Percentiles rank a stretch among this genome's conserved stretches.
Conservation (phyloP, 345 rosid species). For the Hevea brasiliensis region DNA sequence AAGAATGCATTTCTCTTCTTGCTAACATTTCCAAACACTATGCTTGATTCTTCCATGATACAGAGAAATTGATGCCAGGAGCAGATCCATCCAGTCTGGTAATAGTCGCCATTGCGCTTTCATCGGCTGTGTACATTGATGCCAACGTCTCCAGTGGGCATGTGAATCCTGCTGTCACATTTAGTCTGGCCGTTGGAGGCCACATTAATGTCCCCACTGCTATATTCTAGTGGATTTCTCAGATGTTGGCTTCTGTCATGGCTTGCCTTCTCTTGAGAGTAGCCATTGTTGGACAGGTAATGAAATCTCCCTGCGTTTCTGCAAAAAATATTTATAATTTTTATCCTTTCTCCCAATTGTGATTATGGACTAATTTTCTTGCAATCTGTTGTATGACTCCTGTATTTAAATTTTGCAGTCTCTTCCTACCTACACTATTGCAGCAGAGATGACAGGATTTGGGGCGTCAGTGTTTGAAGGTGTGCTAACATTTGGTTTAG, state of each 20-base stretch:
- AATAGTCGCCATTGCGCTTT: constrained; percentile 61
- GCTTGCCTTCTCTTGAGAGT: constrained; percentile 72
- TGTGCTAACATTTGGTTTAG: constrained; percentile 62
- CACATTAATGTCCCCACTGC: constrained; percentile 71
- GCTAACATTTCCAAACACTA: too few relatives aligned
- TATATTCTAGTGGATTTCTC: constrained; percentile 78
- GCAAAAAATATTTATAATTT: neutral
- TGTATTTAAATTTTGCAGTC: constrained; percentile 34
- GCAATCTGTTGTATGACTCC: neutral
- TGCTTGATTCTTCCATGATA: neutral
- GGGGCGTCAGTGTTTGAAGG: constrained; percentile 88
- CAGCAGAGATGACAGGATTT: constrained; percentile 84
- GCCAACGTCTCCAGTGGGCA: constrained; percentile 77
- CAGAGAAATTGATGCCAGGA: constrained; percentile 71
- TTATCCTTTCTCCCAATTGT: too few relatives aligned
- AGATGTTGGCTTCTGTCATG: constrained; percentile 77
- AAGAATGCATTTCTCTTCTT: too few relatives aligned
- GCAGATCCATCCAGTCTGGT: constrained; percentile 57
- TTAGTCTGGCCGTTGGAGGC: constrained; percentile 80
- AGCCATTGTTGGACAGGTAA: constrained; percentile 59
- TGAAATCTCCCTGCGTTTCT: neutral
- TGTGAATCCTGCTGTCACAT: constrained; percentile 92
- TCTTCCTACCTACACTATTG: constrained; percentile 56
- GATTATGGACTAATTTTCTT: too few relatives aligned
- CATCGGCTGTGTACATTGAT: constrained; percentile 64